Conservation (phyloP, 306 rosid species). For the Citrullus colocynthis region DNA sequence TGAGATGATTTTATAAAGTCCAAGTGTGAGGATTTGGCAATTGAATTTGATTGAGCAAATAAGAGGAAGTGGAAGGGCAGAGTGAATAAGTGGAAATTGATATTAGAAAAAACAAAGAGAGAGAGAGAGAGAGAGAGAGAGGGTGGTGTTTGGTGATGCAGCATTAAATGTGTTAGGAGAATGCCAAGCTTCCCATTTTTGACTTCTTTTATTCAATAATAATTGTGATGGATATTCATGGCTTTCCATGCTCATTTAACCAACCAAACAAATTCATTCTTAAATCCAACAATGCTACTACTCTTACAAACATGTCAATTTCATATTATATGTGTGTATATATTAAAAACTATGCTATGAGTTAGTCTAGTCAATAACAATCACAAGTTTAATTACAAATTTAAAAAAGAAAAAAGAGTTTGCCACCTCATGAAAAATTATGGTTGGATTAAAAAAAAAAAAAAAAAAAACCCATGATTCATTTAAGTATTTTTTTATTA, state of each 20-base stretch:
- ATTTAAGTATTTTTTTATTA: too few species aligned
- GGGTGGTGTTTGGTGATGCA: constrained; percentile 1
- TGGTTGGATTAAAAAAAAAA: too few species aligned
- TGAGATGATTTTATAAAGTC: neutral
- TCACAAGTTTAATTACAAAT: too few species aligned
- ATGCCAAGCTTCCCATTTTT: neutral
- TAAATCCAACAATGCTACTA: neutral
- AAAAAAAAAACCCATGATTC: too few species aligned
- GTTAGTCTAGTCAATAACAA: too few species aligned
- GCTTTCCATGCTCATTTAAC: neutral
- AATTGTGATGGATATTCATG: neutral
- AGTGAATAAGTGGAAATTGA: neutral
- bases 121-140: neutral
- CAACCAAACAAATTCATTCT: neutral
- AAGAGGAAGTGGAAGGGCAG: neutral
- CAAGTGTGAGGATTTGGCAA: neutral
- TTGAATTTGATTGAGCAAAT: neutral
- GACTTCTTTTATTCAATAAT: neutral
- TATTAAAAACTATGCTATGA: too few species aligned
- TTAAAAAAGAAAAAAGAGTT: too few species aligned
- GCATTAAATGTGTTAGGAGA: neutral
- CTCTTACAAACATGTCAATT: neutral
- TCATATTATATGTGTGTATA: too few species aligned
- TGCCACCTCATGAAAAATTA: too few species aligned
- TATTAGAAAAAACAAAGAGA: neutral